These are phyloP conservation scores for Aspergillus coremiiformis DNA, from an alignment of 495 filamentous ascomycete species.

Conservation along the genomic window DNA sequence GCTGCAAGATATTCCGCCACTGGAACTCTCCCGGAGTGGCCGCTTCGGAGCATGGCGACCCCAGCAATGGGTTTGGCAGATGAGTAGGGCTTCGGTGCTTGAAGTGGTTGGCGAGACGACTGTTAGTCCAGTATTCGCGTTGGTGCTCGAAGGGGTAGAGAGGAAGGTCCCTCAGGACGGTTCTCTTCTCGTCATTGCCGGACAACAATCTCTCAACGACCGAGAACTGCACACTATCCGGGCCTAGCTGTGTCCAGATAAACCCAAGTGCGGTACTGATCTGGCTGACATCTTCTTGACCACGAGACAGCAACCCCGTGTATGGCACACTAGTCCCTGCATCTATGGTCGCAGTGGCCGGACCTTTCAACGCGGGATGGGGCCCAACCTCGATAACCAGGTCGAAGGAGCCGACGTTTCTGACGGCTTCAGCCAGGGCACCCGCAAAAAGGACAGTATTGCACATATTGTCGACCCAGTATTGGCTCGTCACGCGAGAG, in stretches of 20 bases:
- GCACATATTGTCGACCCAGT: constrained; percentile 53
- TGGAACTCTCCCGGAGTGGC: constrained; percentile 30
- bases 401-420: constrained; percentile 10
- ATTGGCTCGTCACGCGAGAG: constrained; percentile 12
- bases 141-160: neutral
- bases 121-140: neutral
- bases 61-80: constrained; percentile 42
- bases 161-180: neutral
- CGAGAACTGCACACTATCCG: neutral
- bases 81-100: constrained; percentile 34
- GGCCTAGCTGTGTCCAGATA: neutral
- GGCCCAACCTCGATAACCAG: constrained; percentile 43
- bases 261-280: neutral
- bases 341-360: constrained; percentile 25
- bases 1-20: constrained; percentile 40
- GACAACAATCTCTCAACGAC: neutral
- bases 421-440: constrained; percentile 30
- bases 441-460: constrained; percentile 44
- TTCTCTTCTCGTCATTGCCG: neutral
- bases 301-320: constrained; percentile 23
- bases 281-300: constrained; percentile 17
- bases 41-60: constrained; percentile 25
- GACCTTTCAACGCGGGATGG: constrained; percentile 37
- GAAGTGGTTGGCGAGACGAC: constrained; percentile 25
- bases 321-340: constrained; percentile 17